These are phyloP conservation scores for Monosporascus sp. DNA, from an alignment of 2,329 filamentous ascomycete genomes.

Conservation along the genomic window DNA sequence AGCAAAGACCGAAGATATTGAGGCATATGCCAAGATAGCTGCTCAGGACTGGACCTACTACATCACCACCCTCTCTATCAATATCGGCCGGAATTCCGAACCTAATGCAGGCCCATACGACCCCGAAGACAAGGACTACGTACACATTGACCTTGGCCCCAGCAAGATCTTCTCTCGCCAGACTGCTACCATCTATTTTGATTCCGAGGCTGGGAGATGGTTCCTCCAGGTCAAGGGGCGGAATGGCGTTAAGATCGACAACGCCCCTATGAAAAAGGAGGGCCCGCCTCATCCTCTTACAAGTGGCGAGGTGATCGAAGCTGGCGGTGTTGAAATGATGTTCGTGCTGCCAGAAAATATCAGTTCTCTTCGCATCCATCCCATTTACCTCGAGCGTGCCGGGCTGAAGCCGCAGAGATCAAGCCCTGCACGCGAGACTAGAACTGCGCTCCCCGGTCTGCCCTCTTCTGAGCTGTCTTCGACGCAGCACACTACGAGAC, in stretches of 20 bases:
- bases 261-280: slow-evolving; percentile 62
- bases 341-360: slow-evolving; percentile 84
- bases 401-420: slow-evolving; percentile 30
- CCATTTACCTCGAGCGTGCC: slow-evolving; percentile 64
- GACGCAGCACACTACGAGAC: slow-evolving; percentile 14
- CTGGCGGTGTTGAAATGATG: slow-evolving; percentile 95
- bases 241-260: slow-evolving; percentile 85
- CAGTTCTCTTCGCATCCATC: slow-evolving; percentile 61
- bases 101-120: slow-evolving; percentile 35
- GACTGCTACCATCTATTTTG: slow-evolving; percentile 71
- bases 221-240: slow-evolving; percentile 82
- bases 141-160: slow-evolving; percentile 86
- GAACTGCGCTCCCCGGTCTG: slow-evolving; percentile 23
- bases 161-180: slow-evolving; percentile 76
- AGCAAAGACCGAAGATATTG: slow-evolving; percentile 55
- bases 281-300: slow-evolving; percentile 58
- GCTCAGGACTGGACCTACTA: slow-evolving; percentile 83
- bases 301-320: slow-evolving; percentile 87
- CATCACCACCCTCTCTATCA: slow-evolving; percentile 67
- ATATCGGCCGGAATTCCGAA: slow-evolving; percentile 68
- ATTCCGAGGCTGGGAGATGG: slow-evolving; percentile 67
- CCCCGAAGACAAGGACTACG: slow-evolving; percentile 42
- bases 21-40: slow-evolving; percentile 77
- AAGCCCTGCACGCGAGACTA: slow-evolving; percentile 19
- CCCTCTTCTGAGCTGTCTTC: slow-evolving; percentile 22